phyloP scores from a whole-genome alignment of 1,284 basidiomycete species.

The Sporisorium exsertum region DNA sequence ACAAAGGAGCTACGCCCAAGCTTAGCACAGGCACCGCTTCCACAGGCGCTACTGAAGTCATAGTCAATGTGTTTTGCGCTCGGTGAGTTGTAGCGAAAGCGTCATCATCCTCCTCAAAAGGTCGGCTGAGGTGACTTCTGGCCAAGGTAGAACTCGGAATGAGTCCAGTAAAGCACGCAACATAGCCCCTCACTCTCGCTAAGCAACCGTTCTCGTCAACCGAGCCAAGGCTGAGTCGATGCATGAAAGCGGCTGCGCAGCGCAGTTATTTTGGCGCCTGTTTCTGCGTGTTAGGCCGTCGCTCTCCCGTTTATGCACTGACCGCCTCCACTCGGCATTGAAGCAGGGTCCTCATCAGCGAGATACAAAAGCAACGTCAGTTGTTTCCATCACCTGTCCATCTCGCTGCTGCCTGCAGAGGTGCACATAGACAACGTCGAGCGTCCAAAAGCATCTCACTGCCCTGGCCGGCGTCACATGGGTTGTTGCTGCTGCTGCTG shows the following conservation, averaged over 20 bases:
- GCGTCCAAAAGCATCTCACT: background rate
- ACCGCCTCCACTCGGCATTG: background rate
- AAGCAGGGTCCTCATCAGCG: background rate
- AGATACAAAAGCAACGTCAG: background rate
- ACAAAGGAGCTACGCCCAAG: too few species aligned
- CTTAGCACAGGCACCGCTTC: too few species aligned
- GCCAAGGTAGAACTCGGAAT: too few species aligned
- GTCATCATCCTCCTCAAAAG: too few species aligned
- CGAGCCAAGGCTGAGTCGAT: background rate
- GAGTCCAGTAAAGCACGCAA: too few species aligned
- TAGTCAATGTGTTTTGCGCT: too few species aligned
- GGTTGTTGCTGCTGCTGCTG: background rate
- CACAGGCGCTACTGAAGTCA: too few species aligned
- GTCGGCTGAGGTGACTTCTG: too few species aligned
- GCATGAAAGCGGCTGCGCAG: background rate
- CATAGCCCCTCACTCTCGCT: too few species aligned
- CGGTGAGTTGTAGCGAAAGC: too few species aligned
- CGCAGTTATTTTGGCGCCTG: background rate
- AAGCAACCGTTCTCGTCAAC: too few species aligned
- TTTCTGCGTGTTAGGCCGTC: constrained; percentile 1
- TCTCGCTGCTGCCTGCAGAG: background rate
- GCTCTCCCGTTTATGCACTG: background rate
- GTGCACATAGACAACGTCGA: background rate
- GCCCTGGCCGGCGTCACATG: background rate
- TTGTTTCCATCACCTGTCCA: background rate